Base-by-base conservation (phyloP, 345 rosid genomes). In the Capsella bursapastoris region DNA sequence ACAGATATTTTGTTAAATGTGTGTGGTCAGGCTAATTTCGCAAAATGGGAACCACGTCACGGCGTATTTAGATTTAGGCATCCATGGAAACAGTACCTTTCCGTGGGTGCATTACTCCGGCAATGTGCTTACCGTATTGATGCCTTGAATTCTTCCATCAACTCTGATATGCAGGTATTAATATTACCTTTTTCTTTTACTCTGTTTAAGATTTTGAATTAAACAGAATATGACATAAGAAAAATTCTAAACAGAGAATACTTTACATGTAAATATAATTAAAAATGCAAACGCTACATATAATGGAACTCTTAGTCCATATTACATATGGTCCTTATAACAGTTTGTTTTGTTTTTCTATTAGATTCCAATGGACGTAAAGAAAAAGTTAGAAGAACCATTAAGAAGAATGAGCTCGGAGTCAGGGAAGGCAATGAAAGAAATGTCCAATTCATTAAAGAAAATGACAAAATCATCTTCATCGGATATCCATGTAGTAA, bases 21-120 rank as follows among this genome's bases (percentile, higher is more conserved):
- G 37, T 59, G 47, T 41, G 13, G 8, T 58, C 61, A 94, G 98
- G 88, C 83, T 55, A 86, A 82, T 80, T 91, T 92, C 65, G 97
- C 97, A 5, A 89, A 79, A 84, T 95, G 99, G 99, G 99, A 95
- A 80, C 99, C 97, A 6, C 87, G 94, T 85, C 97, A 95, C 49
- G 92, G 97, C 2, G 83, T 82, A 43, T 95, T 90, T 68, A 92
- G 97, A 35, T 79, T 87, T 16, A 82, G 81, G 60, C 85, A 92
- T 57, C 97, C 97, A 11, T 95, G 97, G 99, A 61, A 71, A 31
- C 88, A 86, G 62, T 95, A 90, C 71, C 79, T 85, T 15, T 40
- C 79, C 53, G 81, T 89, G 22, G 93, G 86, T 68, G 92, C 88
- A 44, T 70, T 78, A 70, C 89, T 95, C 32, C 72, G 90, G 1